Base-by-base conservation (phyloP, 352 stramenopile genomes). In the Phytopythium ostracodes region DNA sequence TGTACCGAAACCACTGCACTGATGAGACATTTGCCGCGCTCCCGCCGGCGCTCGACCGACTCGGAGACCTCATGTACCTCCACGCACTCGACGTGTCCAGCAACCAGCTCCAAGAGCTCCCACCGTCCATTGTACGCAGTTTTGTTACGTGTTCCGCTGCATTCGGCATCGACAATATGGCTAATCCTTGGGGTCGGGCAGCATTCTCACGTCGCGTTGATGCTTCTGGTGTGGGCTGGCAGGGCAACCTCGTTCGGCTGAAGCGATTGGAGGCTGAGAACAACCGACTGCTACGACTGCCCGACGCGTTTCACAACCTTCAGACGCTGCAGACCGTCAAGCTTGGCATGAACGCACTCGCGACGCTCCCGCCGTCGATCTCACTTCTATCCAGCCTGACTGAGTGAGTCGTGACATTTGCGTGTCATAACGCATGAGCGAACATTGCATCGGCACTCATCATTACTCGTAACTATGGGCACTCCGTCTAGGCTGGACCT, bases 191-290 rank as follows among this genome's bases (percentile, higher is more conserved):
- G 42, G n/a, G 4, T 10, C 9, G 22, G 44, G 18, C 10, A 20
- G 44, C 44, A 20, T 27, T 51, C 18, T 44, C 47, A 38, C 54
- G 1, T 62, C 17, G 10, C 24, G 6, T 59, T n/a, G 18, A 20
- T 17, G 27, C 4, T 25, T 22, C 25, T 14, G 22, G n/a, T 9
- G n/a, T 29, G n/a, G 46, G 24, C 7, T 5, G 12, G n/a, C 62
- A 89, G 82, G 80, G 76, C 24, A 75, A 81, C 40, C 70, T 91
- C 22, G 71, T 79, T 31, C 70, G 72, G 0, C 60, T 93, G 17
- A 80, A 87, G 65, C 69, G 68, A 9, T 60, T 93, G 10, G 78
- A 91, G 59, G 75, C 72, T 2, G 81, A 91, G 22, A 80, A 93
- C 67, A 93, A 93, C 63, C 78, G 83, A 25, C 31, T 93, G 2